Base-by-base conservation (phyloP, 176 grass and related monocot species). In the Lolium perenne region DNA sequence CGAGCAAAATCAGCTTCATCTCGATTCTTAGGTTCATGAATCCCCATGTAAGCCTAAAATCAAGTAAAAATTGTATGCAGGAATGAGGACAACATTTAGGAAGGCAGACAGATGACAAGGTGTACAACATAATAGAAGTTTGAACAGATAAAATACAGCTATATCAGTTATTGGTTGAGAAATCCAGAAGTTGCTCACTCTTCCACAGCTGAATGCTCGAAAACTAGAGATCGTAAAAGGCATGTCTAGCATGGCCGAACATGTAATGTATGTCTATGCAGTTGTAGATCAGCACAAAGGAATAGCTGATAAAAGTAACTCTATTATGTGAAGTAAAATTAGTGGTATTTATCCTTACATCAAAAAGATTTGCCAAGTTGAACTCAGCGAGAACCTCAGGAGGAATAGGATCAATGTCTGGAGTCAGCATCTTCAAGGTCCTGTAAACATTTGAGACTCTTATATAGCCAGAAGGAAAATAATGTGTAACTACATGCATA, bases 1-100 rank as follows among this genome's bases (percentile, higher is more conserved):
- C 96, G 93, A 89, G 93, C 93, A 79, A 94, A 87, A 94, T 92
- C 90, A 89, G 96, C 96, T 87, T 95, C 93, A 95, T 87, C 84
- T 91, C 87, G 77, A 87, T 88, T 91, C 38, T 81, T 87, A 38
- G 96, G 96, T 78, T 83, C 84, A 69, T 98, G 96, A 82, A 98
- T 98, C 59, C 96, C 93, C 72, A 89, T 87, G 86, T 95, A 98
- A 76, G 96, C 96, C 96, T 98, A 92, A 77, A 89, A 88, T 91
- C 50, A 77, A 86, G 46, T 46, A 58, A 65, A 87, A 86, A 38
- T 76, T 11, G 20, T 43, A 83, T 58, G 43, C 21, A 82, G 22
- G 14, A 83, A 50, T 51, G 13, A 81, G 21, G 17, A 68, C 15
- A 76, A 7, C 23, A 11, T 79, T 69, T 68, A 80, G 3, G 20